Conservation (phyloP, 2,329 filamentous ascomycete species). For the Neocucurbitaria cava region DNA sequence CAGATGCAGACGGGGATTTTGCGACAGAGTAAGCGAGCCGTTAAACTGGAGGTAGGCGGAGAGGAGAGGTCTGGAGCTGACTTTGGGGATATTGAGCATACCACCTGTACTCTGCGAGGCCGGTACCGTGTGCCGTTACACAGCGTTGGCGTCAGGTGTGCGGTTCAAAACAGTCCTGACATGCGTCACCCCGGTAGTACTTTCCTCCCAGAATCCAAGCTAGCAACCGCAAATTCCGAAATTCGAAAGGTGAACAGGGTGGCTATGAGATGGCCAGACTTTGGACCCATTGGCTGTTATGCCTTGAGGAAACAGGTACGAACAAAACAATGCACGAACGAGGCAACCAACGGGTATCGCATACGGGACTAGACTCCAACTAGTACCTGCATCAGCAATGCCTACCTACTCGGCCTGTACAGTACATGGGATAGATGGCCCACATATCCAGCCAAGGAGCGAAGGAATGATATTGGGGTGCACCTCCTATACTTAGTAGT, state of each 20-base stretch:
- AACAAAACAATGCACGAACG: background rate
- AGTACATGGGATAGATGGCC: conserved; percentile 8
- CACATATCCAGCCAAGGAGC: background rate
- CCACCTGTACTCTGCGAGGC: conserved; percentile 21
- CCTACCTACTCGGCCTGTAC: conserved; percentile 2
- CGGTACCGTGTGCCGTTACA: conserved; percentile 32
- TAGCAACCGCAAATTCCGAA: conserved; percentile 4
- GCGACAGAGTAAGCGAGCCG: conserved; percentile 17
- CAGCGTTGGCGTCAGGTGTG: conserved; percentile 29
- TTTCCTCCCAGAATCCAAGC: conserved; percentile 15
- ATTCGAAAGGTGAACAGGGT: background rate
- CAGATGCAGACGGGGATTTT: conserved; percentile 21
- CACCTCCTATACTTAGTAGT: conserved; percentile 10
- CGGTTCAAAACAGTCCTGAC: conserved; percentile 37
- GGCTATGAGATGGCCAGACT: background rate
- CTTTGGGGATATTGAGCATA: conserved; percentile 8
- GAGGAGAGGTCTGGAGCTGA: conserved; percentile 9
- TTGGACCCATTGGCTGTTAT: background rate
- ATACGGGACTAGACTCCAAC: too few relatives aligned
- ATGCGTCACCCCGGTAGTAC: conserved; percentile 29
- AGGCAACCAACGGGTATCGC: too few relatives aligned
- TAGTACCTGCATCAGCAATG: conserved; percentile 21
- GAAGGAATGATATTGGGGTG: conserved; percentile 4
- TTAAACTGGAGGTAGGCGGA: background rate
- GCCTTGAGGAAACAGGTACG: background rate